Evolutionary conservation across 306 rosid species (phyloP), one percentile per base, ranked within the genome.

Genomic region (Cucumis sativus): DNA sequence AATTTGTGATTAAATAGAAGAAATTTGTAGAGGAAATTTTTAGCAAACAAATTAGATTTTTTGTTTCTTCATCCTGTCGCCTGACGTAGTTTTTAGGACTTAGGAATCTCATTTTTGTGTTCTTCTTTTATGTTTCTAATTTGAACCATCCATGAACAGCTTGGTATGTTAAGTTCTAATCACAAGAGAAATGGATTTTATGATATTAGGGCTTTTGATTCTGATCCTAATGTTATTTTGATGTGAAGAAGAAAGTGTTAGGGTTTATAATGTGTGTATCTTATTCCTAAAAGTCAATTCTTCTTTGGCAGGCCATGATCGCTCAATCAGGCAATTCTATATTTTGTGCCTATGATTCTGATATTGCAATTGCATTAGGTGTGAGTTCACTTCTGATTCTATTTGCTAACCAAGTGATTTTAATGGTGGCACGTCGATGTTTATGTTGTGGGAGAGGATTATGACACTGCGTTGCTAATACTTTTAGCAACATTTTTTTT

Each of bases 381-480:
- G 94, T 86, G 84, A 94, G 90, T 54, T 88, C 98, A 56, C 77
- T 94, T 79, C 70, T 91, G 77, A 39, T 94, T 77, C 84, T 94
- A 45, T 66, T 84, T 58, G 82, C 85, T 63, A 90, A 96, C 85
- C 98, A 94, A 85, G 86, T 84, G 51, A 87, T 89, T 75, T 82
- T 90, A 68, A 88, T 85, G 95, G 81, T 84, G 74, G 87, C 78
- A 57, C 88, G 89, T 79, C 85, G 88, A 82, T 91, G 96, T 87
- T 77, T 94, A 78, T 94, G 98, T 86, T 86, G 91, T 72, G 97
- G 97, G 30, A 90, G 68, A 83, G 91, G 94, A 59, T 75, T 89
- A 89, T 86, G 84, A 75, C 97, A 97, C 4, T 79, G 96, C 23
- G 80, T 23, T 23, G 25, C 25, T 23, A 23, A 23, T 23, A 23